A percentile compares a stretch with the other conserved stretches of the same genome.
phyloP scores from a whole-genome alignment of 2,329 filamentous ascomycete genomes.

The Xylaria sp. region DNA sequence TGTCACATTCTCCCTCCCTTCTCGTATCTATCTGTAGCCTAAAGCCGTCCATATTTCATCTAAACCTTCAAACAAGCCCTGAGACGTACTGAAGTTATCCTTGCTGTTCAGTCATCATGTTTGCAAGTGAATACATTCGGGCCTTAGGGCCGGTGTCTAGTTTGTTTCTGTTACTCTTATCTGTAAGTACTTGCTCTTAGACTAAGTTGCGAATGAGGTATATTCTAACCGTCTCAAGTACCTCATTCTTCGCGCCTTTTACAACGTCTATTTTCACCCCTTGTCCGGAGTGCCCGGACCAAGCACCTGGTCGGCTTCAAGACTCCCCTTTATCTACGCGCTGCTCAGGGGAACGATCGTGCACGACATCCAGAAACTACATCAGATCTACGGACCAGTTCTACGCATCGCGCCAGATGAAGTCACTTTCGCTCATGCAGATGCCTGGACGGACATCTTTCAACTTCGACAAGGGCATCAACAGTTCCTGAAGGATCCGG shows the following conservation, averaged over 20 bases:
- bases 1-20: too few species aligned
- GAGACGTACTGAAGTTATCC: too few species aligned
- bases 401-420: slow-evolving; percentile 43
- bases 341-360: slow-evolving; percentile 41
- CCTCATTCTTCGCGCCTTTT: slow-evolving; percentile 10
- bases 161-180: too few species aligned
- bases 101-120: too few species aligned
- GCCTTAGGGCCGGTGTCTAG: too few species aligned
- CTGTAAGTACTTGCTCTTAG: too few species aligned
- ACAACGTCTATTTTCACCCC: slow-evolving; percentile 41
- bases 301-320: slow-evolving; percentile 36
- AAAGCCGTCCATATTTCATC: too few species aligned
- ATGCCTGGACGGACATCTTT: slow-evolving; percentile 42
- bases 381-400: slow-evolving; percentile 40
- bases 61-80: too few species aligned
- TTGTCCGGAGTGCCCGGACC: slow-evolving; percentile 39
- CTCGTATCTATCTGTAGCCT: too few species aligned
- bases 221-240: too few species aligned
- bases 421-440: slow-evolving; percentile 40
- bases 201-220: too few species aligned
- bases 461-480: slow-evolving; percentile 31
- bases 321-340: slow-evolving; percentile 38
- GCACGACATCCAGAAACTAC: slow-evolving; percentile 41
- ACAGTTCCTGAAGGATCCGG: slow-evolving; percentile 45
- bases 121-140: too few species aligned